Conservation (phyloP, 2,329 filamentous ascomycete genomes). For the Colletotrichum navitas region DNA sequence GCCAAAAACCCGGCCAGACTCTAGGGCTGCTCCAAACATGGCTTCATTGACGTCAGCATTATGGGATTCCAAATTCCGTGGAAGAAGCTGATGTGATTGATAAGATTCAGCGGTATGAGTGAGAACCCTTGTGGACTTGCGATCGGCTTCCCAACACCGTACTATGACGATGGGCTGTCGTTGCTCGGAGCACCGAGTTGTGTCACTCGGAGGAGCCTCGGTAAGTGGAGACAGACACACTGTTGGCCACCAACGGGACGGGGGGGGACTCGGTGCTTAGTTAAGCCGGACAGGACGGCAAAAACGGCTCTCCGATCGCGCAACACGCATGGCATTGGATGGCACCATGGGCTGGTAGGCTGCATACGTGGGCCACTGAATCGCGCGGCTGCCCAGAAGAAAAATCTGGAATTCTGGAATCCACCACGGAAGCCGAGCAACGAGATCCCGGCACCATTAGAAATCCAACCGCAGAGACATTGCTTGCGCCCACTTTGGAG, state of each 20-base stretch:
- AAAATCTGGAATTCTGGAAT: constrained; percentile 37
- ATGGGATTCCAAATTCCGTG: neutral
- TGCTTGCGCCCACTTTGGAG: constrained; percentile 12
- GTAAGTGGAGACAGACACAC: constrained; percentile 22
- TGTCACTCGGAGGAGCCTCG: constrained; percentile 37
- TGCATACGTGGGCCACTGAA: constrained; percentile 25
- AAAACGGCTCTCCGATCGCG: constrained; percentile 22
- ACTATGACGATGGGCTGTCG: constrained; percentile 1
- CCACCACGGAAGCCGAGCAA: constrained; percentile 23
- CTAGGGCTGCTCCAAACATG: neutral
- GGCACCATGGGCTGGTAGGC: neutral
- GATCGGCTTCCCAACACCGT: constrained; percentile 26
- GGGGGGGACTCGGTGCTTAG: constrained; percentile 26
- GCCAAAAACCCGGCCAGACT: neutral
- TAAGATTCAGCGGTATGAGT: constrained; percentile 5
- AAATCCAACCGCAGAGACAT: constrained; percentile 25
- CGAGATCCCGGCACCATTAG: constrained; percentile 39
- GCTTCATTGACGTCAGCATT: constrained; percentile 26
- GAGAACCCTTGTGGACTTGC: constrained; percentile 32
- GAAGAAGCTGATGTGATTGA: constrained; percentile 2
- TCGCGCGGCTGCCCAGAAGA: constrained; percentile 31
- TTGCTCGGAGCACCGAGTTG: constrained; percentile 30
- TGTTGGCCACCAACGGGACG: neutral
- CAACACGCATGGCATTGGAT: neutral
- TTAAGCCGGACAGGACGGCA: constrained; percentile 10